These are phyloP conservation scores for Lagenidium sp. DNA, from an alignment of 352 stramenopile genomes.

Conservation along the genomic window DNA sequence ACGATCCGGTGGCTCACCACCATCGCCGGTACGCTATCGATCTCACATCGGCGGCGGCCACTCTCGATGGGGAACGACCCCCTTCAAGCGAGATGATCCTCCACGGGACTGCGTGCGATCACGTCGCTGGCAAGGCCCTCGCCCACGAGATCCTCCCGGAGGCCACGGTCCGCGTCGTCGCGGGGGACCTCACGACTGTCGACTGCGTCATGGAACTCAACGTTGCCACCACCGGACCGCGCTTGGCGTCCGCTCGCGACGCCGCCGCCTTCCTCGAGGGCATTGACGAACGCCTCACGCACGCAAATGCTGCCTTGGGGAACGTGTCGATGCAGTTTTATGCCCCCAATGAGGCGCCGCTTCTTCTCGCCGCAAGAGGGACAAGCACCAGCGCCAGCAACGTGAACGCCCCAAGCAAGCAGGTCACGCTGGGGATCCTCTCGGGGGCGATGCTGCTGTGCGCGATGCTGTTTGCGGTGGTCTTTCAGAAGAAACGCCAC, in stretches of 20 bases:
- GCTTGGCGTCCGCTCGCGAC: slow-evolving; percentile 5
- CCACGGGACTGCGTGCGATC: slow-evolving; percentile 8
- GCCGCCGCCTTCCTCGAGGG: slow-evolving; percentile 28
- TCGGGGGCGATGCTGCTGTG: slow-evolving; percentile 38
- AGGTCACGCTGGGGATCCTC: slow-evolving; percentile 48
- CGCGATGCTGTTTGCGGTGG: slow-evolving; percentile 50
- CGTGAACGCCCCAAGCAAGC: slow-evolving; percentile 47
- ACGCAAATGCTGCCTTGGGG: slow-evolving; percentile 15
- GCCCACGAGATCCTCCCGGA: slow-evolving; percentile 5
- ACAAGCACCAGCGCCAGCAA: neutral
- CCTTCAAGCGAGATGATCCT: slow-evolving; percentile 14
- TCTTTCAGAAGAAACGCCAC: slow-evolving; percentile 52
- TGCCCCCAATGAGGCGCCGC: neutral
- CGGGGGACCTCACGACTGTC: slow-evolving; percentile 1
- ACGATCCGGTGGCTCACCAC: too few species aligned
- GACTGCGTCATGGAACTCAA: slow-evolving; percentile 15
- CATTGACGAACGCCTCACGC: slow-evolving; percentile 29
- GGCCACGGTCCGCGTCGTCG: neutral
- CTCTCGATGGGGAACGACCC: too few species aligned
- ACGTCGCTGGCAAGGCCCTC: slow-evolving; percentile 4
- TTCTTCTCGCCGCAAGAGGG: neutral
- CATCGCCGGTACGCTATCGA: too few species aligned
- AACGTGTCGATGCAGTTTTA: slow-evolving; percentile 26
- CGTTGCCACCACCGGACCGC: slow-evolving; percentile 6
- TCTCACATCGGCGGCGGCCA: too few species aligned